Conservation (phyloP, 2,329 filamentous ascomycete genomes). For the Colletotrichum camelliae region DNA sequence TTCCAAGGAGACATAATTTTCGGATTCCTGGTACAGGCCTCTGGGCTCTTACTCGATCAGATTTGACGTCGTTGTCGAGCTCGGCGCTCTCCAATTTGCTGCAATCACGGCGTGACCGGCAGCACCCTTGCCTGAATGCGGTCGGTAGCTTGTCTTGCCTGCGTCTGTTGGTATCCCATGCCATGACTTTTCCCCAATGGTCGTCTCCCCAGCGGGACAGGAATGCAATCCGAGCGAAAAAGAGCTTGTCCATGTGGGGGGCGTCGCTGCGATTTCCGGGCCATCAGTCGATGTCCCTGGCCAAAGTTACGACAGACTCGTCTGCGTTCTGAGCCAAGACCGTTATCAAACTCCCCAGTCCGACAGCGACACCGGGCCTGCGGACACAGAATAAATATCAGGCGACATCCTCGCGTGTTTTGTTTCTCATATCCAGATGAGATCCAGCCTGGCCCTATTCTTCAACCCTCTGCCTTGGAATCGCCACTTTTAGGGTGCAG, state of each 20-base stretch:
- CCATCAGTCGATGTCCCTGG: background rate
- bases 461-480: conserved; percentile 1
- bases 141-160: conserved; percentile 2
- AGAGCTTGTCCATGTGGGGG: conserved; percentile 15
- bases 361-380: background rate
- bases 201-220: background rate
- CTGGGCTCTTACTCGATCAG: conserved; percentile 18
- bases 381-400: conserved; percentile 9
- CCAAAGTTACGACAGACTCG: background rate
- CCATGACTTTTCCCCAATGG: background rate
- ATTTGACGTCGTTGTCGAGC: conserved; percentile 12
- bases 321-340: background rate
- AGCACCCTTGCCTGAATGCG: conserved; percentile 5
- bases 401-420: background rate
- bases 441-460: background rate
- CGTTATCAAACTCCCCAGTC: conserved; percentile 11
- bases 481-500: background rate
- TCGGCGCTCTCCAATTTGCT: background rate
- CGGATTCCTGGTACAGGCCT: background rate
- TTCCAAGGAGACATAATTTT: background rate
- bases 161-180: background rate
- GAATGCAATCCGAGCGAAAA: background rate
- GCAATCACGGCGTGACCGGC: conserved; percentile 19
- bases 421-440: background rate
- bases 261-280: conserved; percentile 2